Conservation (phyloP, 768 basidiomycete species). For the Hypholoma sublateritium region DNA sequence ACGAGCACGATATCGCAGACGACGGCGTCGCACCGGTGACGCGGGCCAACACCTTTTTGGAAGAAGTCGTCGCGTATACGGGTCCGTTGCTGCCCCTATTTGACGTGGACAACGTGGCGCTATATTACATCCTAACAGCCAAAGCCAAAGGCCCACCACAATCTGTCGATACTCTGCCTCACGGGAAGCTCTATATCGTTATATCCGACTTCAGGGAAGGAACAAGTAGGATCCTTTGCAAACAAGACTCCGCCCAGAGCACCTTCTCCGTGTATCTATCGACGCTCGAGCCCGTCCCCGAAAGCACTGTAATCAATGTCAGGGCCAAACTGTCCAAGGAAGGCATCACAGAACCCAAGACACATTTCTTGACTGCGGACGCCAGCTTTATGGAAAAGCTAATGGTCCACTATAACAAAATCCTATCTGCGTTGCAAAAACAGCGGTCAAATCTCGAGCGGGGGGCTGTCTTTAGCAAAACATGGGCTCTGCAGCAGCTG, state of each 20-base stretch:
- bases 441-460: neutral
- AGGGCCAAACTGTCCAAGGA: neutral
- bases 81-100: conserved; percentile 7
- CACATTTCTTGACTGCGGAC: conserved; percentile 8
- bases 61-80: conserved; percentile 8
- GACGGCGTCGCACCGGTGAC: neutral
- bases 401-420: conserved; percentile 2
- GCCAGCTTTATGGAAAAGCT: conserved; percentile 4
- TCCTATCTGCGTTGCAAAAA: neutral
- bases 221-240: conserved; percentile 4
- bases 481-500: neutral
- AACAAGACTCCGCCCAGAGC: neutral
- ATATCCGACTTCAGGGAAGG: conserved; percentile 7
- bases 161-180: neutral
- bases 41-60: neutral
- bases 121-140: conserved; percentile 10
- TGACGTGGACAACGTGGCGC: neutral
- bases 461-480: neutral
- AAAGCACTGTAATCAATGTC: neutral
- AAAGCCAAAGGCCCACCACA: neutral
- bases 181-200: conserved; percentile 7
- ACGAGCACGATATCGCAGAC: neutral
- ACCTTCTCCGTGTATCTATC: conserved; percentile 2
- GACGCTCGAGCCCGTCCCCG: neutral
- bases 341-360: conserved; percentile 1